Evolutionary conservation across 2,329 filamentous ascomycete genomes (phyloP).

Genomic region (Pseudogymnoascus verrucosus): DNA sequence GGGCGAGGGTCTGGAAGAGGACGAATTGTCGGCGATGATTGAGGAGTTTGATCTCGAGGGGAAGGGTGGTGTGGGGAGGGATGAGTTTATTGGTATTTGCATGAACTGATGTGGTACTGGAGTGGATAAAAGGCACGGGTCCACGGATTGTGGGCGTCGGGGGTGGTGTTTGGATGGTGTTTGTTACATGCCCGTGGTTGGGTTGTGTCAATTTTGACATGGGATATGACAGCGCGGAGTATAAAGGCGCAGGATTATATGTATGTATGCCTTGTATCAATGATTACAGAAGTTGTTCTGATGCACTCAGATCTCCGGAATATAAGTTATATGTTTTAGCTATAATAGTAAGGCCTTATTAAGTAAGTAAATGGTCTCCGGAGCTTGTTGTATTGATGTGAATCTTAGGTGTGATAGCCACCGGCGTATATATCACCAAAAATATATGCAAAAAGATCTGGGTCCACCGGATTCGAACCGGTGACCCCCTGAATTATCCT

Average conservation of each 20-base stretch:
- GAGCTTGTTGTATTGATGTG: neutral
- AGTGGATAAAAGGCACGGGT: neutral
- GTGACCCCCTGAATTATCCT: neutral
- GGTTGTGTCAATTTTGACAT: neutral
- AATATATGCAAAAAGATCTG: constrained; percentile 3
- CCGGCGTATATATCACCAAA: neutral
- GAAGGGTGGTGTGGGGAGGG: constrained; percentile 67
- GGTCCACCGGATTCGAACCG: neutral
- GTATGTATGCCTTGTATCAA: constrained; percentile 3
- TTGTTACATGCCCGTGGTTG: neutral
- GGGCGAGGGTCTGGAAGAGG: constrained; percentile 86
- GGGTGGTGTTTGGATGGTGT: neutral
- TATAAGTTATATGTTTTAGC: too few species aligned
- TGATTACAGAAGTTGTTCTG: neutral
- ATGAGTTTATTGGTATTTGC: constrained; percentile 48
- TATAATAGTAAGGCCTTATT: too few species aligned
- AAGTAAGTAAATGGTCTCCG: neutral
- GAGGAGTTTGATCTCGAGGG: constrained; percentile 95
- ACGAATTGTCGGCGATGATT: constrained; percentile 92
- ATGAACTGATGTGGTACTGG: constrained; percentile 24
- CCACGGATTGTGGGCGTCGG: neutral
- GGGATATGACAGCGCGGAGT: neutral
- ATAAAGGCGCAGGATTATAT: neutral
- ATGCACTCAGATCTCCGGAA: neutral
- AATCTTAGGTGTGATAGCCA: neutral